phyloP scores from a whole-genome alignment of 2,329 filamentous ascomycete genomes.

The Aurifilum marmelostoma region DNA sequence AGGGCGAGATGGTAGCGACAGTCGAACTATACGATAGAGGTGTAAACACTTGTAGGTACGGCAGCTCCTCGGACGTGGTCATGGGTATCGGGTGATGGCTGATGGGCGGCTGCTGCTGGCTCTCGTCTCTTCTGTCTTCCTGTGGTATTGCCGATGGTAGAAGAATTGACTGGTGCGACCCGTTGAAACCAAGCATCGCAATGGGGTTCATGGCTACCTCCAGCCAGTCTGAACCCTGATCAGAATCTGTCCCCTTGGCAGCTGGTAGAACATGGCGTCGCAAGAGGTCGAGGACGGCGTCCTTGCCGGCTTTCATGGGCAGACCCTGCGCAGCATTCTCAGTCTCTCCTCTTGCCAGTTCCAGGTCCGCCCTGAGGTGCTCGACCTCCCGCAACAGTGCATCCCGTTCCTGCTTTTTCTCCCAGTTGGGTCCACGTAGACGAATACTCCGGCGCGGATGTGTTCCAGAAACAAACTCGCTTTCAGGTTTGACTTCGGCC shows the following conservation, averaged over 20 bases:
- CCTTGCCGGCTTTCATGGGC: constrained; percentile 26
- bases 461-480: constrained; percentile 25
- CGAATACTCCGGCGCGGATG: constrained; percentile 43
- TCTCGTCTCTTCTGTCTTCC: constrained; percentile 37
- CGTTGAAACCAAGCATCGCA: constrained; percentile 53
- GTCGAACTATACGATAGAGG: constrained; percentile 65
- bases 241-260: constrained; percentile 36
- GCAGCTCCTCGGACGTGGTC: constrained; percentile 65
- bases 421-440: constrained; percentile 46
- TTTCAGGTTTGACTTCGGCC: constrained; percentile 47
- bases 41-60: constrained; percentile 73
- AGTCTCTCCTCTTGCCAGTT: constrained; percentile 60
- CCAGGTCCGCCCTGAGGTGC: constrained; percentile 61
- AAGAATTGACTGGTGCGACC: background rate
- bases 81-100: constrained; percentile 70
- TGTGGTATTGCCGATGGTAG: constrained; percentile 25
- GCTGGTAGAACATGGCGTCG: constrained; percentile 46
- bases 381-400: constrained; percentile 59
- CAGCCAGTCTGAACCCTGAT: constrained; percentile 47
- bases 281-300: constrained; percentile 47
- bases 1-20: constrained; percentile 48
- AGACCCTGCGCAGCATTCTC: constrained; percentile 38
- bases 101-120: constrained; percentile 46
- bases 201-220: constrained; percentile 55
- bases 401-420: constrained; percentile 57